These are phyloP conservation scores for Fusarium sp. DNA, from an alignment of 2,329 filamentous ascomycete species.

Conservation along the genomic window DNA sequence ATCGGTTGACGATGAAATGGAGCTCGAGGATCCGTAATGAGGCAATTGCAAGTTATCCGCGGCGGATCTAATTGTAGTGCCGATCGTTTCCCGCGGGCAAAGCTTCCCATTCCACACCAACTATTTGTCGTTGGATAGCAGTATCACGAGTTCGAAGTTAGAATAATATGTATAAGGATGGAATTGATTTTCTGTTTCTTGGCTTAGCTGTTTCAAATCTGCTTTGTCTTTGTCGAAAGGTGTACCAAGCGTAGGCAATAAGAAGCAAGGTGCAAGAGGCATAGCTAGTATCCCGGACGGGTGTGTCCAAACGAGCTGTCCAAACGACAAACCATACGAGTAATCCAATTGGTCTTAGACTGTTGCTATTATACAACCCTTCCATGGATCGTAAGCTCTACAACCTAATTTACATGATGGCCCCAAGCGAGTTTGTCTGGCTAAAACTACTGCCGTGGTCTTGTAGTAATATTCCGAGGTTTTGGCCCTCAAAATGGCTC, in stretches of 20 bases:
- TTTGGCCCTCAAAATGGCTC: not conserved
- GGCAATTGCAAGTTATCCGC: not conserved
- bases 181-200: not conserved
- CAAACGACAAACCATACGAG: constrained; percentile 12
- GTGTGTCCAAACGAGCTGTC: constrained; percentile 1
- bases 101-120: not conserved
- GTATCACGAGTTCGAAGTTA: not conserved
- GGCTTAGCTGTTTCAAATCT: not conserved
- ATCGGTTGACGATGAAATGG: not conserved
- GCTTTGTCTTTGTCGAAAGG: accelerated
- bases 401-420: accelerated
- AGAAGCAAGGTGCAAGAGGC: too few relatives aligned
- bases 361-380: not conserved
- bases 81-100: constrained; percentile 16
- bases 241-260: too few relatives aligned
- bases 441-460: too few relatives aligned
- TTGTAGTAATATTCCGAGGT: not conserved
- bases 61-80: constrained; percentile 15
- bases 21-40: not conserved
- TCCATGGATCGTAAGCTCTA: not conserved
- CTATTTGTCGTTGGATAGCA: not conserved
- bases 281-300: not conserved
- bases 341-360: not conserved
- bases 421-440: too few relatives aligned
- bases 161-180: not conserved